Evolutionary conservation across 805 yeast species (phyloP).

Genomic region (Clavispora carvajalis): DNA sequence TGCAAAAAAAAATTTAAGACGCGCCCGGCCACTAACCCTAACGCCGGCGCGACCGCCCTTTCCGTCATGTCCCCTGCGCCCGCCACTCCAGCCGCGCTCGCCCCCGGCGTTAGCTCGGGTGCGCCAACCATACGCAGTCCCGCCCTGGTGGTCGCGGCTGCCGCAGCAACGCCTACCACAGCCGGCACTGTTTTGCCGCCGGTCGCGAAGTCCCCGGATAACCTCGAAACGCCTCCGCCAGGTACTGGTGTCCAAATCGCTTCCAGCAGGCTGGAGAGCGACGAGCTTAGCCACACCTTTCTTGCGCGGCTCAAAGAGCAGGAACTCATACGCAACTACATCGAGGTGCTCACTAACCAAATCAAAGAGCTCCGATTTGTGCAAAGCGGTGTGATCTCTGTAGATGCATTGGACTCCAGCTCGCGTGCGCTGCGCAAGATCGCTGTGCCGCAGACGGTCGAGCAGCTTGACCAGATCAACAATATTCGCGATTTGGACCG

Average conservation of each 20-base stretch:
- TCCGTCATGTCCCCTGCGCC: too few relatives aligned
- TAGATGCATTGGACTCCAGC: conserved; percentile 32
- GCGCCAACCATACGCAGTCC: too few relatives aligned
- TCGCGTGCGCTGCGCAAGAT: conserved; percentile 5
- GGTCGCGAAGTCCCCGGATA: not conserved
- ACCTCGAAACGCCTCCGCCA: not conserved
- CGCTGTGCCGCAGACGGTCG: conserved; percentile 15
- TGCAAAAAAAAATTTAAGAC: conserved; percentile 9
- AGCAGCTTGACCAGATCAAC: conserved; percentile 35
- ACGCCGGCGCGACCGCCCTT: not conserved
- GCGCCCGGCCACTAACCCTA: not conserved
- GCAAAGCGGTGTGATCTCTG: conserved; percentile 39
- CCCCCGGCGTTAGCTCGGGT: not conserved
- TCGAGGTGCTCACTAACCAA: conserved; percentile 38
- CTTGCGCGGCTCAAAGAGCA: conserved; percentile 38
- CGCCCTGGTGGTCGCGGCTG: too few relatives aligned
- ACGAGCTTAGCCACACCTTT: conserved; percentile 27
- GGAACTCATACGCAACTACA: conserved; percentile 37
- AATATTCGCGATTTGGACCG: conserved; percentile 37
- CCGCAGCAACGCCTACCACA: not conserved
- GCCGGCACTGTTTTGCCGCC: not conserved
- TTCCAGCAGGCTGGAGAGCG: conserved; percentile 11
- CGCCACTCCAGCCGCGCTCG: not conserved
- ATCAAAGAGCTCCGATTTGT: conserved; percentile 39
- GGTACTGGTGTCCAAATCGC: not conserved